Percentiles rank a stretch among this genome's conserved stretches.
Conservation (phyloP, 495 filamentous ascomycete species). For the Aspergillus affinis region DNA sequence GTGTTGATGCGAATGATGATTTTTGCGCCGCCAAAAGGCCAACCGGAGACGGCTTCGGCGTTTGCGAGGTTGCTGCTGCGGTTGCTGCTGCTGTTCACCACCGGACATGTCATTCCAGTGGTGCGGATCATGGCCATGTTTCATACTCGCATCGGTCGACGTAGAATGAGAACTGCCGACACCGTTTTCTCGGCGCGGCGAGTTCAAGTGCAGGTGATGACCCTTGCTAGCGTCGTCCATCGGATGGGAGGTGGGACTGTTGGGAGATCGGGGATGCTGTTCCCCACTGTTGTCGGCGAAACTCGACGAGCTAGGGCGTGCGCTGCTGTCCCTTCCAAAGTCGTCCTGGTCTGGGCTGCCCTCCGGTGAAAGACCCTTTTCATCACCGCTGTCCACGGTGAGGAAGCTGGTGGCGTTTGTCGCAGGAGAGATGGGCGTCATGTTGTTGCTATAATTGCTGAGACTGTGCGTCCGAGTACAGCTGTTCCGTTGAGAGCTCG, state of each 20-base stretch:
- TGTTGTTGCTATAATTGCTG: constrained; percentile 45
- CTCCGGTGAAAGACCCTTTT: constrained; percentile 35
- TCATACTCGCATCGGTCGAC: constrained; percentile 31
- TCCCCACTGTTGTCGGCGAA: neutral
- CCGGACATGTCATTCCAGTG: constrained; percentile 14
- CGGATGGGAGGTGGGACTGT: constrained; percentile 18
- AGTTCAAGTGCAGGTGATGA: constrained; percentile 21
- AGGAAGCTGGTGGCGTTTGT: constrained; percentile 55
- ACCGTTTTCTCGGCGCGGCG: constrained; percentile 26
- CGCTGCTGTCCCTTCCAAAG: constrained; percentile 9
- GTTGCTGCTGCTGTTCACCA: constrained; percentile 18
- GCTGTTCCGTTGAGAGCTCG: constrained; percentile 42
- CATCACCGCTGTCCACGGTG: constrained; percentile 49
- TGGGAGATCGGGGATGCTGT: neutral
- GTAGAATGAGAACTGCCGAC: constrained; percentile 29
- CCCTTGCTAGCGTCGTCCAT: constrained; percentile 31
- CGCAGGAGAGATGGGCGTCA: constrained; percentile 47
- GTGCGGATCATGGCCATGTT: constrained; percentile 17
- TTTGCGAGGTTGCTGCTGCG: constrained; percentile 32
- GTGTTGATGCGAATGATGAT: constrained; percentile 31
- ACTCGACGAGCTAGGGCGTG: constrained; percentile 19
- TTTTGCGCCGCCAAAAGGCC: constrained; percentile 47
- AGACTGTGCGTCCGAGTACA: constrained; percentile 46
- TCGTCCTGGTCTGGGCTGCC: constrained; percentile 29
- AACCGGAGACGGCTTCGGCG: constrained; percentile 44